Base-by-base conservation (phyloP, 805 yeast species). In the Suhomyces kilbournensis region DNA sequence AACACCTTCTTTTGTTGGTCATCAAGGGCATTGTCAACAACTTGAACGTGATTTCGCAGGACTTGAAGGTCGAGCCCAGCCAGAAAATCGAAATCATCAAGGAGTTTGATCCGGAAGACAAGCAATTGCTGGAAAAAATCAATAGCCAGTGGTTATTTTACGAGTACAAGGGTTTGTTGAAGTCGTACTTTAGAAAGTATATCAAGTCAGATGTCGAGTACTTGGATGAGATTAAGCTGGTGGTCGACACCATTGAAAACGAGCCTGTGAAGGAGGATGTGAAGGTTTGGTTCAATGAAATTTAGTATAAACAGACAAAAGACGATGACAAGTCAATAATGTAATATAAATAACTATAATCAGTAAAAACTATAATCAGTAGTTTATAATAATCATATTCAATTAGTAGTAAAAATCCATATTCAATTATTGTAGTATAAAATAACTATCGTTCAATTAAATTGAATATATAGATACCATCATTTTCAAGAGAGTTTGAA, bases 111-210 rank as follows among this genome's bases (percentile, higher is more conserved):
- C 70, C 63, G 14, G 70, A 63, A 9, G 64, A 68, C 14, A 53
- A 34, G 15, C 66, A 60, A 8, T 46, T 62, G 23, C 60, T 65
- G 62, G 25, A 40, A 2, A 64, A 57, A 23, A 63, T 67, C 34
- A 77, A 75, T 57, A 51, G 56, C 28, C 75, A 74, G 52, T 75
- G 79, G 79, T 60, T 74, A 38, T 71, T 66, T 55, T 75, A 66
- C 56, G 78, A 75, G 50, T 75, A 75, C 60, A 58, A 66, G 48
- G 77, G 78, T 0, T 66, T 75, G 56, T 65, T 74, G 58, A 75
- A 75, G 56, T 60, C 71, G 9, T 73, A 71, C 56, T 62, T 69
- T 40, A 63, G 77, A 58, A 66, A 65, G 55, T 72, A 49, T 34
- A 50, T 62, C 46, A 53, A 54, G 46, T 57, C 57, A 44, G 53